A percentile compares a stretch with the other conserved stretches of the same genome.
Conservation (phyloP, 2,329 filamentous ascomycete genomes). For the Colletotrichum theobromicola region DNA sequence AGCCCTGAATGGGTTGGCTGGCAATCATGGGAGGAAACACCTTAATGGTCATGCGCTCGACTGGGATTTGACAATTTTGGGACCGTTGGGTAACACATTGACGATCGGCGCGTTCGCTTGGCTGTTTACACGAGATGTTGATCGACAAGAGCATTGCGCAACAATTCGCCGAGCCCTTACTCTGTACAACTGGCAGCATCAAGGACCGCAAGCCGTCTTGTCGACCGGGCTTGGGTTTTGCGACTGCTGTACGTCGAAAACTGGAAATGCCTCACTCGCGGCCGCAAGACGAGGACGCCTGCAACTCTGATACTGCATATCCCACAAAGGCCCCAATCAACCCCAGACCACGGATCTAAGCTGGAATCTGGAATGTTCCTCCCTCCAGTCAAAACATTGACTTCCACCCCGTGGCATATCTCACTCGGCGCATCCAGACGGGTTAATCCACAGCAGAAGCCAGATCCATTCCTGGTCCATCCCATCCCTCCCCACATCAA, state of each 20-base stretch:
- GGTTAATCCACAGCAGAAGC: neutral
- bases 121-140: neutral
- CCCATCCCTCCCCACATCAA: neutral
- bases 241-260: neutral
- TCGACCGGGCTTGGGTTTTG: neutral
- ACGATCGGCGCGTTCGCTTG: neutral
- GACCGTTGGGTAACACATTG: neutral
- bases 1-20: neutral
- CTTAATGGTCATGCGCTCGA: neutral
- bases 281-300: neutral
- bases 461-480: neutral
- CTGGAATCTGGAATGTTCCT: neutral
- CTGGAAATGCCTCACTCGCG: neutral
- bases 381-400: slow-evolving; percentile 12
- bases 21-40: neutral
- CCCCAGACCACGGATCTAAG: neutral
- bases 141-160: neutral
- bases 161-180: neutral
- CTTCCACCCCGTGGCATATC: slow-evolving; percentile 6
- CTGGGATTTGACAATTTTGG: neutral
- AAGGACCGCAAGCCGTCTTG: neutral
- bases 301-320: neutral
- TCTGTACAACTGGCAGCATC: too few relatives aligned
- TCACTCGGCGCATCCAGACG: neutral
- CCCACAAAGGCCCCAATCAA: neutral